Evolutionary conservation across 345 rosid genomes (phyloP).

Genomic region (Citropsis articulata): DNA sequence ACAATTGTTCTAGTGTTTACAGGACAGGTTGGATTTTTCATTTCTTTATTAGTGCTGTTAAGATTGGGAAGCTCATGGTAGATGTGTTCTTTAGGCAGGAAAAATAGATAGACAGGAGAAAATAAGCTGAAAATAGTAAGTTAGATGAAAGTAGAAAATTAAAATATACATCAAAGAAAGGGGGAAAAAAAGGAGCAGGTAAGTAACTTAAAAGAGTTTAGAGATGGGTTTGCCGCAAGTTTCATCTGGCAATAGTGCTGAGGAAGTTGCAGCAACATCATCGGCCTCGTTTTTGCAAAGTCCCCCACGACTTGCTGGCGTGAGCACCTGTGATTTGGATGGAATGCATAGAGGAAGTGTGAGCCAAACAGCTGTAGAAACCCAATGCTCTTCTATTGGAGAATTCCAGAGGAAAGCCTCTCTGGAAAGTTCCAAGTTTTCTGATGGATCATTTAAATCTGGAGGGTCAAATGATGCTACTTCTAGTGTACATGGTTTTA

Average conservation of each 20-base stretch:
- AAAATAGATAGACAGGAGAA: not conserved
- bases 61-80: slow-evolving; percentile 15
- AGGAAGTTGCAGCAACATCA: slow-evolving; percentile 44
- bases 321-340: slow-evolving; percentile 55
- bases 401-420: slow-evolving; percentile 56
- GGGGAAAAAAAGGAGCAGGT: not conserved
- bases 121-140: slow-evolving; percentile 9
- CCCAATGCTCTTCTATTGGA: slow-evolving; percentile 43
- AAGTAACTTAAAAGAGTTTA: slow-evolving; percentile 20
- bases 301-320: slow-evolving; percentile 38
- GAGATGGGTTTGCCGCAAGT: slow-evolving; percentile 84
- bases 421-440: slow-evolving; percentile 38
- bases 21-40: not conserved
- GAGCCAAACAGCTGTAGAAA: slow-evolving; percentile 22
- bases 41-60: slow-evolving; percentile 5
- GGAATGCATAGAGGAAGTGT: slow-evolving; percentile 39
- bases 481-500: slow-evolving; percentile 41
- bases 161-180: slow-evolving; percentile 10
- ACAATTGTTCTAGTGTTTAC: not conserved
- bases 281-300: slow-evolving; percentile 45
- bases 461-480: slow-evolving; percentile 34
- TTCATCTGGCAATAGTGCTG: slow-evolving; percentile 43
- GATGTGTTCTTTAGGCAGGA: not conserved
- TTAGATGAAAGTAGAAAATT: slow-evolving; percentile 21
- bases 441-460: slow-evolving; percentile 38